These are phyloP conservation scores for Geranium incanum DNA, from an alignment of 441 rosid genomes.

Conservation along the genomic window DNA sequence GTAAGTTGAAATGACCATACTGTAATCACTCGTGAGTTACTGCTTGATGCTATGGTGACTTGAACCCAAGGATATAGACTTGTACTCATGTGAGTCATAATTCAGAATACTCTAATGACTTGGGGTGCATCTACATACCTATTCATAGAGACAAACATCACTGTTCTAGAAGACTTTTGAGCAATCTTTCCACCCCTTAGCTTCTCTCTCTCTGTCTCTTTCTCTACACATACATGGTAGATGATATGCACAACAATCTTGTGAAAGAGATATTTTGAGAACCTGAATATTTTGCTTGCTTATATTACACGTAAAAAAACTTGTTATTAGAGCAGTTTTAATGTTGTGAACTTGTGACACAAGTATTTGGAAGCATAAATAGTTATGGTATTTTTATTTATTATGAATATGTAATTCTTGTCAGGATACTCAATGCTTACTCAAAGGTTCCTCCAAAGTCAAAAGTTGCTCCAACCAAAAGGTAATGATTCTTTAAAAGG, in stretches of 20 bases:
- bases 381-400: neutral
- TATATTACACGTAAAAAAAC: neutral
- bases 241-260: neutral
- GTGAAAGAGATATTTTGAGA: neutral
- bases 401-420: neutral
- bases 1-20: neutral
- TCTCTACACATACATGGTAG: no score
- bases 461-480: conserved; percentile 40
- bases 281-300: neutral
- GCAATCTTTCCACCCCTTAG: neutral
- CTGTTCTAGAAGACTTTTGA: neutral
- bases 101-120: neutral
- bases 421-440: conserved; percentile 61
- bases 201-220: neutral
- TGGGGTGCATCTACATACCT: neutral
- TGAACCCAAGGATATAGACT: neutral
- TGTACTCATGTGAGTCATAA: neutral
- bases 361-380: neutral
- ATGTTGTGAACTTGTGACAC: neutral
- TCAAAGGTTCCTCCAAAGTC: conserved; percentile 58
- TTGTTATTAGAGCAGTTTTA: neutral
- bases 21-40: neutral
- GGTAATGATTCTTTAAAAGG: conserved; percentile 29
- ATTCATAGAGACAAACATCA: neutral
- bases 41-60: neutral